A percentile compares a stretch with the other conserved stretches of the same genome.
Evolutionary conservation across 75 land plant species (phyloP).

Genomic region (Picea glauca): DNA sequence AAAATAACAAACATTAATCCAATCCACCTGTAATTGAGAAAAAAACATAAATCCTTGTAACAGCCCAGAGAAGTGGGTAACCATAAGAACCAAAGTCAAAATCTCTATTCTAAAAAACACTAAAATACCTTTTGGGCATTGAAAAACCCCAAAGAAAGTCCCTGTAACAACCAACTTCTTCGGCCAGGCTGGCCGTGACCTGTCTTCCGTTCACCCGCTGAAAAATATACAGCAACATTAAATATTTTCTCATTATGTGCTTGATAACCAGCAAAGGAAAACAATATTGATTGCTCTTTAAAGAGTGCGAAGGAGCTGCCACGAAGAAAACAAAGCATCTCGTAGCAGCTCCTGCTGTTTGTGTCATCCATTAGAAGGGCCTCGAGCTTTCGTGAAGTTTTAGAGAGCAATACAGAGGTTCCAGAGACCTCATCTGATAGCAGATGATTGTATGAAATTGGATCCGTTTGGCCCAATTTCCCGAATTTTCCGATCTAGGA

Average conservation of each 20-base stretch:
- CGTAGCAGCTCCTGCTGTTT: background rate
- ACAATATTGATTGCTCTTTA: slow-evolving; percentile 1
- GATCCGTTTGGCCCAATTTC: background rate
- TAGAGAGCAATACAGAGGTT: background rate
- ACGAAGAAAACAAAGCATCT: background rate
- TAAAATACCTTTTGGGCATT: too few relatives aligned
- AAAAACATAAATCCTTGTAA: too few relatives aligned
- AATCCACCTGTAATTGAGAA: too few relatives aligned
- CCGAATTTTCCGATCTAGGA: background rate
- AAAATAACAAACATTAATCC: too few relatives aligned
- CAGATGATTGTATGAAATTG: background rate
- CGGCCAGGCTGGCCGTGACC: background rate
- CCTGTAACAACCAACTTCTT: too few relatives aligned
- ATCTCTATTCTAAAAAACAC: too few relatives aligned
- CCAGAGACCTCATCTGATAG: background rate
- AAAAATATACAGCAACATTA: background rate
- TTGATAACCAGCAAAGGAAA: background rate
- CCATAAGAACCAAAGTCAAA: too few relatives aligned
- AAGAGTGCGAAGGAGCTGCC: background rate
- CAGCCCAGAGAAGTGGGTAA: too few relatives aligned
- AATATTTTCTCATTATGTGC: background rate
- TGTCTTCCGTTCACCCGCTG: background rate
- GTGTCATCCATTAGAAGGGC: background rate
- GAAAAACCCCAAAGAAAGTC: too few relatives aligned
- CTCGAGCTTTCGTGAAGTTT: background rate